Base-by-base conservation (phyloP, 2,329 filamentous ascomycete species). In the Colletotrichum echinochloae region DNA sequence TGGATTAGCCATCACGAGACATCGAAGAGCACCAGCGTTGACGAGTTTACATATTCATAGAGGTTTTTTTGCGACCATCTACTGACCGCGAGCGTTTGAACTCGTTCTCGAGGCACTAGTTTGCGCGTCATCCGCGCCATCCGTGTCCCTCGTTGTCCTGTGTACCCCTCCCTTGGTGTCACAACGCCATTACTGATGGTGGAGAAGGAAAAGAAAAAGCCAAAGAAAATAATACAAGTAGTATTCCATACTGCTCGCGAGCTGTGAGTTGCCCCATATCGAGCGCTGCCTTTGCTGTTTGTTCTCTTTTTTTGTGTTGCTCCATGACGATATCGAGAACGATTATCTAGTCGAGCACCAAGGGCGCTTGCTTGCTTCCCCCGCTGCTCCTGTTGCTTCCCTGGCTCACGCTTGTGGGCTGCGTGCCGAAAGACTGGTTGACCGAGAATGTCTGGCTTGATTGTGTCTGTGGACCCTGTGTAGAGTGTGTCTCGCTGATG, bases 371-470 rank as follows among this genome's bases (percentile, higher is more conserved):
- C 44, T 71, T 72, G 44, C 67, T 71, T 23, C 71, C 71, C 18
- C 55, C 52, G 35, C 56, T 48, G 39, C 35, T 59, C 49, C 63
- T 71, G 46, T 64, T 71, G 63, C 59, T 71, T 26, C 63, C 65
- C 26, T 70, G 66, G 33, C 57, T 66, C 51, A 60, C 28, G 60
- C 56, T 68, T 23, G 61, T 68, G 26, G 68, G 65, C 52, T 73
- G 74, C 46, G 68, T 66, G 35, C 65, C 57, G n/a, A 69, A 73
- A 16, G 70, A 72, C 46, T 73, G 66, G 48, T 39, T 71, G 18
- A 49, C 26, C 14, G 69, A 66, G 18, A 73, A 70, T 18, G 51
- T 65, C 59, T 73, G 74, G 30, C 69, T 72, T 11, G 48, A 41
- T 37, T 72, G 72, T 14, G 72, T 71, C n/a, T 63, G 60, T 9